Base-by-base conservation (phyloP, 169 alveolate genomes). In the Cryptosporidium tyzzeri region DNA sequence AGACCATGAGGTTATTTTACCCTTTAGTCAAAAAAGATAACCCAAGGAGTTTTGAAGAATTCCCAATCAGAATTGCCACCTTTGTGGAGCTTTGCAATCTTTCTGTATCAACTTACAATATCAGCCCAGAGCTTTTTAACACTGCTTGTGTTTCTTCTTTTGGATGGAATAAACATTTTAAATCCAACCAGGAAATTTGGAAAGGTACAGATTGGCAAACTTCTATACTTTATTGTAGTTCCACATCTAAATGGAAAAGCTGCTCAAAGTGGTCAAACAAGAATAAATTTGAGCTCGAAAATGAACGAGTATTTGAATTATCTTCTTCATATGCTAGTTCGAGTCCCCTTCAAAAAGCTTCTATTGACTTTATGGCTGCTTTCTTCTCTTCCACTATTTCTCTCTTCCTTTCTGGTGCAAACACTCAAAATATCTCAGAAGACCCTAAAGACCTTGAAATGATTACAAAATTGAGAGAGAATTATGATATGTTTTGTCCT, bases 141-240 rank as follows among this genome's bases (percentile, higher is more conserved):
- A 65, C 75, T 9, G 89, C 74, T 33, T 80, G 89, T 45, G 80
- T 80, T 62, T 35, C 73, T 23, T 80, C 89, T 62, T 80, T 80
- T 10, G 89, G 89, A 16, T 61, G 74, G 68, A 35, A 67, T 26
- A 80, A 39, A 26, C 18, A 33, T 5, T 29, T 41, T 26, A 59
- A 45, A 10, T 29, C 89, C n/a, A 80, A 37, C 23, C 26, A 41
- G 70, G 45, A 39, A 62, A 67, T 80, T n/a, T 26, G 68, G 33
- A 62, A 62, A 53, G 35, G 18, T 31, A 45, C 33, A 3, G 71
- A 59, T 16, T 80, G 89, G 89, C 37, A 50, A n/a, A 5, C 51
- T 18, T 37, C 71, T 21, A 80, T 80, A 41, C 53, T 80, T 12
- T 80, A 61, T 51, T 80, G 89, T 29, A 80, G 89, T 33, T 62